Conservation (phyloP, 2,329 filamentous ascomycete genomes). For the Leptographium galeiforme region DNA sequence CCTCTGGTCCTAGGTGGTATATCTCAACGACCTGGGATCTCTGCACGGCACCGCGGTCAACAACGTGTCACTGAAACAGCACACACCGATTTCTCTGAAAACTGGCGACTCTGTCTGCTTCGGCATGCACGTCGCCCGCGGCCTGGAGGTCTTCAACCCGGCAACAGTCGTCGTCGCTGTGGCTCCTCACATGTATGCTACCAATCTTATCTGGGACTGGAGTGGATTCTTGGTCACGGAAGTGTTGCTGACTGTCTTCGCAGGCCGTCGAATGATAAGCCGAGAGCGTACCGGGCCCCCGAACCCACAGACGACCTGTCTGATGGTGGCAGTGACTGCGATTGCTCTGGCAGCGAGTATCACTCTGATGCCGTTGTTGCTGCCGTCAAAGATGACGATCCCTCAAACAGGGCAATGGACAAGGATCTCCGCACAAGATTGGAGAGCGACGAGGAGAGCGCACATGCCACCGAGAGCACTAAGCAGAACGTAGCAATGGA, state of each 20-base stretch:
- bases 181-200: constrained; percentile 11
- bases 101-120: constrained; percentile 25
- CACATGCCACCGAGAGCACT: neutral
- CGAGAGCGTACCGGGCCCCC: constrained; percentile 15
- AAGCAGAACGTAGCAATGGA: neutral
- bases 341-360: neutral
- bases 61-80: constrained; percentile 12
- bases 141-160: constrained; percentile 18
- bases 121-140: constrained; percentile 25
- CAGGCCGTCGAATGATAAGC: neutral
- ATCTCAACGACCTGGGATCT: constrained; percentile 32
- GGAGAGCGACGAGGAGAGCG: neutral
- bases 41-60: constrained; percentile 41
- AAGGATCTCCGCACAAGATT: neutral
- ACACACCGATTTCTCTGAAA: constrained; percentile 13
- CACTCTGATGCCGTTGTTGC: neutral
- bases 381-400: neutral
- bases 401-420: neutral
- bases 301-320: constrained; percentile 10
- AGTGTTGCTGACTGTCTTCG: neutral
- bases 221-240: neutral
- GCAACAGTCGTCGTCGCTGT: constrained; percentile 15
- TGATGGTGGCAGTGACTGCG: constrained; percentile 1
- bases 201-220: too few relatives aligned
- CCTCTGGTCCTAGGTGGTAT: neutral